Base-by-base conservation (phyloP, 164 flowering plant species). In the Macadamia tetraphylla region DNA sequence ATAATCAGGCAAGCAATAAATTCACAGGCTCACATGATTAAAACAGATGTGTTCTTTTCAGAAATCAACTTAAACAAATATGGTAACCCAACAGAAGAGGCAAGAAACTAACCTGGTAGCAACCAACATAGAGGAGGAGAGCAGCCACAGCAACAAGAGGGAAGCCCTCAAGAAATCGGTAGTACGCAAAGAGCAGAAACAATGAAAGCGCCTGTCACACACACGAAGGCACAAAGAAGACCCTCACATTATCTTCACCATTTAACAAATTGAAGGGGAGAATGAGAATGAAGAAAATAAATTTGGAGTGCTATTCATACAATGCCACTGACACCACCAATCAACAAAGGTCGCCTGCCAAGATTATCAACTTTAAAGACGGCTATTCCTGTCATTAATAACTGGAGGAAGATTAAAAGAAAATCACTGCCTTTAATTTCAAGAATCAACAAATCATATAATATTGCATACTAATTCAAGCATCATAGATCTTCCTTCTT, bases 291-390 rank as follows among this genome's bases (percentile, higher is more conserved):
- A 43, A 8, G 17, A 31, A 63, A 8, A 48, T 30, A 46, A 9
- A 1, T 17, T 62, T 5, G 60, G 64, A 31, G 64, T 31, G 43
- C 51, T 49, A 69, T 72, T 67, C 90, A 58, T 85, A 92, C 96
- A 77, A 94, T 80, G 42, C 97, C 97, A 75, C 85, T 77, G 55
- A 94, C 91, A 62, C 97, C 97, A 70, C 91, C 97, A 78, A 90
- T 86, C 52, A 94, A 78, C 70, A 94, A 78, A 2, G 97, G 99
- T 67, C 94, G 76, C 75, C 97, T 85, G 30, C 97, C 99, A 73
- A 94, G 83, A 76, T 89, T 85, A 76, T 94, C 99, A 63, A 90
- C 99, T 82, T 90, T 89, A 9, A 85, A 75, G 58, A 92, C 94
- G 65, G 91, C 99, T 58, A 94, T 61, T 58, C 94, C 87, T 62